Evolutionary conservation across 1,139 yeast species (phyloP).

Genomic region (Saccharomyces hybrid): DNA sequence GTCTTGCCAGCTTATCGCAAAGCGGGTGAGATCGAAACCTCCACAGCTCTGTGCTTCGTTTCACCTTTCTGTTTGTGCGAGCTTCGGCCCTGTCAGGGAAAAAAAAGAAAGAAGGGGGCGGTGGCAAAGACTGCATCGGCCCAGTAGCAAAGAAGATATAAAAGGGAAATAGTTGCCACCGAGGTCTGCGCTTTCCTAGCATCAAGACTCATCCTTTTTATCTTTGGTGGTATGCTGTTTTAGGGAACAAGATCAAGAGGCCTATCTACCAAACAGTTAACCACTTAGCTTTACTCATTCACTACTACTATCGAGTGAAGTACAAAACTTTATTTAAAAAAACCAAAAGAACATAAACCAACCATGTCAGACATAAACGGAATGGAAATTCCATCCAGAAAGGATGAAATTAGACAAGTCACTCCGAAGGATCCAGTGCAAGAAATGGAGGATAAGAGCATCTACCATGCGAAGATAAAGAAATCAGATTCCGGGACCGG

Average conservation of each 20-base stretch:
- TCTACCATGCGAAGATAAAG: not conserved
- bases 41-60: not conserved
- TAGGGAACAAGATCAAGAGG: not conserved
- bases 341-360: not conserved
- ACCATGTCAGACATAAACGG: not conserved
- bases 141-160: not conserved
- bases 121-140: slow-evolving; percentile 1
- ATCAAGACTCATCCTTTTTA: not conserved
- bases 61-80: slow-evolving; percentile 1
- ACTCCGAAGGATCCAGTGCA: not conserved
- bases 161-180: slow-evolving; percentile 1
- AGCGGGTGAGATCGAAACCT: slow-evolving; percentile 1
- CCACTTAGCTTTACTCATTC: not conserved
- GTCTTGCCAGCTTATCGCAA: not conserved
- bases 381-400: slow-evolving; percentile 1
- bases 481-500: not conserved
- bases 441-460: not conserved
- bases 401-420: not conserved
- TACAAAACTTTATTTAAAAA: not conserved
- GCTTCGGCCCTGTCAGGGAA: slow-evolving; percentile 1
- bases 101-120: slow-evolving; percentile 1
- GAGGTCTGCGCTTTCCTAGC: not conserved
- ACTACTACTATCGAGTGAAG: not conserved
- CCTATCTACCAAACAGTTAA: not conserved
- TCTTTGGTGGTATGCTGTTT: not conserved